phyloP scores from a whole-genome alignment of 2,329 filamentous ascomycete genomes.

The Calonectria montana region DNA sequence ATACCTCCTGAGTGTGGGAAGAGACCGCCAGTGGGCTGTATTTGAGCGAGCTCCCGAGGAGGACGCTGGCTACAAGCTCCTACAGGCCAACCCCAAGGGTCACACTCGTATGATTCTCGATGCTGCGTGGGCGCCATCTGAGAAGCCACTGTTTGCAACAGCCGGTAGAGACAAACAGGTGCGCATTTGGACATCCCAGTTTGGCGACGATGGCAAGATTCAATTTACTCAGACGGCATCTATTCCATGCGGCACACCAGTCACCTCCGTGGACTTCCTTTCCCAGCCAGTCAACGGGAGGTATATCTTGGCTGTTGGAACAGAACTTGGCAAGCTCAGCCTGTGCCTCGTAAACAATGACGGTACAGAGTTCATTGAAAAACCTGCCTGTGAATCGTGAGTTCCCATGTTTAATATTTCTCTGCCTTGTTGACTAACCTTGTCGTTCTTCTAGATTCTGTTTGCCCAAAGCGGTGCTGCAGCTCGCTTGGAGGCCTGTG shows the following conservation, averaged over 20 bases:
- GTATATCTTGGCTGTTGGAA: constrained; percentile 66
- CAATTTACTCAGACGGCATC: constrained; percentile 65
- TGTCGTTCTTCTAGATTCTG: constrained; percentile 36
- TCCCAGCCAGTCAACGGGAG: constrained; percentile 44
- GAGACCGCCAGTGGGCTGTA: constrained; percentile 91
- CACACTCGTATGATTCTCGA: constrained; percentile 94
- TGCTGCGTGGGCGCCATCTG: constrained; percentile 80
- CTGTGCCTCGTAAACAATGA: constrained; percentile 55
- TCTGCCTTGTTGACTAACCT: background rate
- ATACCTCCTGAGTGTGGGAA: constrained; percentile 86
- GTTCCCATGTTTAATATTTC: constrained; percentile 29
- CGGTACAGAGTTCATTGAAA: constrained; percentile 51
- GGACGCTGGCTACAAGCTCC: constrained; percentile 63
- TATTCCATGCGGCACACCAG: constrained; percentile 67
- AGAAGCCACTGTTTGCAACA: constrained; percentile 77
- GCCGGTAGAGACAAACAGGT: constrained; percentile 90
- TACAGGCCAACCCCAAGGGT: constrained; percentile 80
- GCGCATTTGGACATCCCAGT: constrained; percentile 71
- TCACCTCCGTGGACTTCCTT: constrained; percentile 79
- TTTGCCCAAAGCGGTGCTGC: constrained; percentile 73
- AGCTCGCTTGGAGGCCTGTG: constrained; percentile 75
- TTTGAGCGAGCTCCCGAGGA: constrained; percentile 67
- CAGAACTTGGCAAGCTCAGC: constrained; percentile 63
- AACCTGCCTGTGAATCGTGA: constrained; percentile 53
- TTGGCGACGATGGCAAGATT: constrained; percentile 44